Conservation (phyloP, 805 yeast genomes). For the Starmera amethionina region DNA sequence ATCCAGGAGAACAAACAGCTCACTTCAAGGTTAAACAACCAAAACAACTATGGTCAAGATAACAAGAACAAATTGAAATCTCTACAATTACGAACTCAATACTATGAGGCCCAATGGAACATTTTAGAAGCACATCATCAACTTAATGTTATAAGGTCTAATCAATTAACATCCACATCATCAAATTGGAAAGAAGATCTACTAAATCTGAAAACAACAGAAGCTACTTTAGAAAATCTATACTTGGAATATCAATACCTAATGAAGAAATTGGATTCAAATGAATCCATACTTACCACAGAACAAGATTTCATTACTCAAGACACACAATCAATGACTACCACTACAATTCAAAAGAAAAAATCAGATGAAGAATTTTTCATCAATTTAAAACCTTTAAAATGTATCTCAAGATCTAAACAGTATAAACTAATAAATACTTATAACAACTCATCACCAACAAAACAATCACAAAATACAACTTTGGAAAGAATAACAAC, state of each 20-base stretch:
- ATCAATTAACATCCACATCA: constrained; percentile 7
- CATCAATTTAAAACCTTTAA: no score
- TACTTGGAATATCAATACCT: constrained; percentile 30
- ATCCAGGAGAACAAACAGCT: background rate
- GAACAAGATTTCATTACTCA: background rate
- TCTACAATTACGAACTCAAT: constrained; percentile 19
- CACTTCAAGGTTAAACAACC: background rate
- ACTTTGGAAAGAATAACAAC: no score
- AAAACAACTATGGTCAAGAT: no score
- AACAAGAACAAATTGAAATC: constrained; percentile 10
- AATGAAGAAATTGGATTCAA: constrained; percentile 10
- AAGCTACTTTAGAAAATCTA: constrained; percentile 35
- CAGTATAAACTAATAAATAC: no score
- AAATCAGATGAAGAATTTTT: no score
- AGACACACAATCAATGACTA: no score
- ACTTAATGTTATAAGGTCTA: constrained; percentile 6
- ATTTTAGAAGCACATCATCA: constrained; percentile 15
- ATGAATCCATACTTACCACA: background rate
- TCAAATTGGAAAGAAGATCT: constrained; percentile 22
- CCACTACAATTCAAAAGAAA: no score
- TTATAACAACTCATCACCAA: no score
- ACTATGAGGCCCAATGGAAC: constrained; percentile 20
- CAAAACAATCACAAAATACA: no score
- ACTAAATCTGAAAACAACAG: constrained; percentile 34
- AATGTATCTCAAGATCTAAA: no score